Conservation (phyloP, 2,329 filamentous ascomycete species). For the Exophiala viscosa region DNA sequence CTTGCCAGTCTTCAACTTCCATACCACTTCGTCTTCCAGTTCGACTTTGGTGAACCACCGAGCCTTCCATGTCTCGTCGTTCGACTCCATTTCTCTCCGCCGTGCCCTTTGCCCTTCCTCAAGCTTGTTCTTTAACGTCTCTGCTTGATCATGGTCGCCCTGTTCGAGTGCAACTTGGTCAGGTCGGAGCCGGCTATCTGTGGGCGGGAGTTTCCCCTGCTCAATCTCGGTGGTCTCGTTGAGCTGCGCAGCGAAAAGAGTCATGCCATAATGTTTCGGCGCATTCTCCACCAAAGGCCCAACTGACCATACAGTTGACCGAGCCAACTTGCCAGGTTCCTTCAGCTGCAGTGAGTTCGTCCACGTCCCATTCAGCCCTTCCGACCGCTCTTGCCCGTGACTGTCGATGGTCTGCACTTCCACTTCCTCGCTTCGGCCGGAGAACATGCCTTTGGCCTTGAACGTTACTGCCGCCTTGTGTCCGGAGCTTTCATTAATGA, state of each 20-base stretch:
- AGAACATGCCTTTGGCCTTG: conserved; percentile 95
- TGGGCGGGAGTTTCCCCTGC: conserved; percentile 67
- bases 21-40: conserved; percentile 55
- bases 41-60: conserved; percentile 77
- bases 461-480: conserved; percentile 85
- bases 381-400: conserved; percentile 62
- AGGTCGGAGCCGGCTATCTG: conserved; percentile 77
- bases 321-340: conserved; percentile 58
- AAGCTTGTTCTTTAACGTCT: conserved; percentile 74
- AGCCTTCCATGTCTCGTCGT: conserved; percentile 68
- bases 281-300: conserved; percentile 76
- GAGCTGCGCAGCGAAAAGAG: conserved; percentile 75
- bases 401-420: conserved; percentile 67
- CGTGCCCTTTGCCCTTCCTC: conserved; percentile 81
- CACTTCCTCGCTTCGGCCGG: conserved; percentile 87
- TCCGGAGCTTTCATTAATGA: conserved; percentile 78
- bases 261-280: conserved; percentile 79
- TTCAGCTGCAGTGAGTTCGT: conserved; percentile 67
- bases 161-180: conserved; percentile 84
- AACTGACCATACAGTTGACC: conserved; percentile 71
- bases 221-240: conserved; percentile 87
- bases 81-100: conserved; percentile 70
- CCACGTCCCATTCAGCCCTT: conserved; percentile 79
- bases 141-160: conserved; percentile 77
- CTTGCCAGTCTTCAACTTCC: conserved; percentile 72